Evolutionary conservation across 805 yeast genomes (phyloP), one percentile per base, ranked within the genome.

Genomic region (Cyberlindnera euphorbiae): DNA sequence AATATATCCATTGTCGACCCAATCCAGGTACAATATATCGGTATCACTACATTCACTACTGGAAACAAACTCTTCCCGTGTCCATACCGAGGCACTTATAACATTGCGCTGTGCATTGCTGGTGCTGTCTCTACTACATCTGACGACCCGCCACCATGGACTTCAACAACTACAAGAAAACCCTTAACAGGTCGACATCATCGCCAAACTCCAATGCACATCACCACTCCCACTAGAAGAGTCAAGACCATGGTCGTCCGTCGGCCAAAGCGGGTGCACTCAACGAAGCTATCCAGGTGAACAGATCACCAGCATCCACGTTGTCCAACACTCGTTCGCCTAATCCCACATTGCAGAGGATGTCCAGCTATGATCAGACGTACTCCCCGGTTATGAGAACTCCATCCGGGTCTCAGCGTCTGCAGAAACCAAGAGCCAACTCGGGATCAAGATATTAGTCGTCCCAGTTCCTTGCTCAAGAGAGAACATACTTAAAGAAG

Each of bases 401-500:
- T 0, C 48, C 53, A 3, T 48, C 56, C 1, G 44, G 36, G 8
- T 40, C 56, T 1, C 32, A 35, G 12, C 33, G 57, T 18, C 26
- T 38, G 12, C 15, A 35, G 6, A 50, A 45, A 13, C 38, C 48
- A n/a, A 39, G 59, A 30, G 35, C 46, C 10, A 39, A 44, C 32
- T 40, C 53, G 7, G 44, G 46, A 4, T 26, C 45, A 24, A 52
- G 50, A 31, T 52, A 47, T n/a, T 49, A 47, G 26, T 44, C 35
- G 29, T 47, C 52, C 17, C 61, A 55, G 32, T 59, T 60, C 32
- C 54, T 56, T 1, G 41, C 78, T 4, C 89, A 82, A 50, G 93
- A 84, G 52, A 70, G 70, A 48, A 72, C 77, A 1, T 83, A 83
- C 49, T 57, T 84, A 39, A 73, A 71, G 38, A 75, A 75, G 51